Percentiles rank a stretch among this genome's conserved stretches.
Evolutionary conservation across 2,329 filamentous ascomycete genomes (phyloP).

Genomic region (Aspergillus piperis): DNA sequence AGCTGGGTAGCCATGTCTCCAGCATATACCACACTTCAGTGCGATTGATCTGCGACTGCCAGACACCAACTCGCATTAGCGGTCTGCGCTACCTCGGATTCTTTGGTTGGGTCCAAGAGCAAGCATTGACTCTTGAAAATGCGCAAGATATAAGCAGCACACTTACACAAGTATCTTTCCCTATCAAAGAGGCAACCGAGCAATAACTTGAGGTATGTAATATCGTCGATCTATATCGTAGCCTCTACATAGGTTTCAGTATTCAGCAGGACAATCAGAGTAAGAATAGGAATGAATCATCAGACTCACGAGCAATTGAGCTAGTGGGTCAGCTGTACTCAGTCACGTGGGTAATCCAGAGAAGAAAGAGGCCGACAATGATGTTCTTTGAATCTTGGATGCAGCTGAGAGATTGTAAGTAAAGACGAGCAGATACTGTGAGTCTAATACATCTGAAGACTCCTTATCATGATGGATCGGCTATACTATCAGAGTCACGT

Average conservation of each 20-base stretch:
- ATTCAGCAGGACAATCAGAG: background rate
- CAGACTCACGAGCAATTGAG: background rate
- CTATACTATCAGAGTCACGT: background rate
- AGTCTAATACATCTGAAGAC: background rate
- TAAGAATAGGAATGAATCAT: background rate
- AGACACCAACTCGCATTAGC: background rate
- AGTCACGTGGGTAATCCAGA: background rate
- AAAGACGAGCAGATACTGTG: background rate
- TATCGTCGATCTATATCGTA: background rate
- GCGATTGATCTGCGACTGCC: background rate
- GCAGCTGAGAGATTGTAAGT: too few species aligned
- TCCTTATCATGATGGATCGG: background rate
- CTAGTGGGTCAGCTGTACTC: background rate
- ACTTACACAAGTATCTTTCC: background rate
- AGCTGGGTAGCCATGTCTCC: conserved; percentile 62
- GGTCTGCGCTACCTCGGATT: background rate
- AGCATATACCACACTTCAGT: background rate
- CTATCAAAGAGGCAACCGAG: background rate
- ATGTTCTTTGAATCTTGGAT: background rate
- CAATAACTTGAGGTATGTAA: background rate
- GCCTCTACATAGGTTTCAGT: background rate
- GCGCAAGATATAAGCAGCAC: background rate
- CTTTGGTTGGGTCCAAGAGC: background rate
- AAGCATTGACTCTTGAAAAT: background rate
- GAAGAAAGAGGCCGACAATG: background rate